Evolutionary conservation across 805 yeast species (phyloP), one percentile per base, ranked within the genome.

Genomic region (Candida arabinofermentans): DNA sequence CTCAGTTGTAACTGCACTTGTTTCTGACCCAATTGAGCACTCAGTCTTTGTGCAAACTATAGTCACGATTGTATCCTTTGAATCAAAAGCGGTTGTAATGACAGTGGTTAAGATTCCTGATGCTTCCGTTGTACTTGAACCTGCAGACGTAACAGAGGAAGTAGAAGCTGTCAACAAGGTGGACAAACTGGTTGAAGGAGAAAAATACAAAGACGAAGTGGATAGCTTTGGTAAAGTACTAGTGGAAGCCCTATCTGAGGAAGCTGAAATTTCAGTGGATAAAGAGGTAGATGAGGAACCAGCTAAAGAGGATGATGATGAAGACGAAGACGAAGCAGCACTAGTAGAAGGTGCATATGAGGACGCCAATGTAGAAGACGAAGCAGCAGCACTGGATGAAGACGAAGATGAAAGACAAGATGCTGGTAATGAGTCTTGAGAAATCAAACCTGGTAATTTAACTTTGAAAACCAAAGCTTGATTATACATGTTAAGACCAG

Each of bases 401-500:
- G 37, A 22, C 4, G 40, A 31, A 5, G 36, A 34, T 9, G 26
- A 10, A n/a, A 24, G n/a, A 24, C 49, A 37, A 8, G 50, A 32
- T 32, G 33, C 27, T 9, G 41, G 27, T 27, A 46, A 38, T 4
- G 27, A 21, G 8, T 38, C 19, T 18, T 39, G 44, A 24, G 46
- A 48, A 18, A 45, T 34, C 14, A 55, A 46, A 16, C 50, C 49
- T 33, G 65, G 64, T 14, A 60, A 40, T 33, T 58, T 58, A 18
- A 61, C 55, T 27, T 54, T 56, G 43, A 47, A 61, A 22, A 59
- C 55, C 44, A 61, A 39, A 5, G 62, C 57, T 45, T 59, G 64
- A 41, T 58, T 58, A 36, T 57, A 59, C n/a, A 59, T 40, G 33
- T 52, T 46, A 24, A 32, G 35, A 9, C 64, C 65, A 12, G 58